These are phyloP conservation scores for Notholithocarpus densiflorus DNA, from an alignment of 306 rosid genomes.

Conservation along the genomic window DNA sequence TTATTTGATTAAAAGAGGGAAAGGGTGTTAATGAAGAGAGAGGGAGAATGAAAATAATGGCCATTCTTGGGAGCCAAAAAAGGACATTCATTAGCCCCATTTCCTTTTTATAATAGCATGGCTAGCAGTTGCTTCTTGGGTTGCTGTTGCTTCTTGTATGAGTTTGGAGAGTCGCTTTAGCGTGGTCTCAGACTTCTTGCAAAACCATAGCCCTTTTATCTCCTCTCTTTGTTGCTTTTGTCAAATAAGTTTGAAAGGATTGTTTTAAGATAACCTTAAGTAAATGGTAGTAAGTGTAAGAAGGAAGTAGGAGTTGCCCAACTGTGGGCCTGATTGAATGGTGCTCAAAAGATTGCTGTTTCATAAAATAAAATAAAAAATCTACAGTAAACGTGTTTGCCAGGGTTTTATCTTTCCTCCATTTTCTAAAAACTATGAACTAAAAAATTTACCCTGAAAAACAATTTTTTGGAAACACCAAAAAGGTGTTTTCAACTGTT, in stretches of 20 bases:
- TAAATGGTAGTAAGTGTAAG: background rate
- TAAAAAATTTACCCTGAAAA: too few species aligned
- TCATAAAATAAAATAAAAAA: too few species aligned
- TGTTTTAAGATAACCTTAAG: background rate
- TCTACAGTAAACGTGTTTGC: too few species aligned
- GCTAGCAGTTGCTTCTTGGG: background rate
- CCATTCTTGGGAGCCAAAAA: background rate
- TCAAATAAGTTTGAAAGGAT: background rate
- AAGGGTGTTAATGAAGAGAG: background rate
- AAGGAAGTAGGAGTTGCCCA: background rate
- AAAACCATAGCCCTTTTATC: background rate
- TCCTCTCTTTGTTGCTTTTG: background rate
- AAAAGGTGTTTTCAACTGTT: too few species aligned
- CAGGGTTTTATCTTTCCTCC: too few species aligned
- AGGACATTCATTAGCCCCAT: background rate
- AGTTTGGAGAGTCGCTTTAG: background rate
- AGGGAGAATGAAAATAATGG: background rate
- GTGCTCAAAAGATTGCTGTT: too few species aligned
- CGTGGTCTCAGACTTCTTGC: background rate
- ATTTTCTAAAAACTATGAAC: too few species aligned
- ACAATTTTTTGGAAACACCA: too few species aligned
- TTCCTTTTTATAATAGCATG: background rate
- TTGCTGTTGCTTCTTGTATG: background rate
- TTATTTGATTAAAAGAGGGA: background rate
- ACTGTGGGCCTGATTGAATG: background rate